phyloP scores from a whole-genome alignment of 192 early-diverging fungal species.

The Cetraspora pellucida region DNA sequence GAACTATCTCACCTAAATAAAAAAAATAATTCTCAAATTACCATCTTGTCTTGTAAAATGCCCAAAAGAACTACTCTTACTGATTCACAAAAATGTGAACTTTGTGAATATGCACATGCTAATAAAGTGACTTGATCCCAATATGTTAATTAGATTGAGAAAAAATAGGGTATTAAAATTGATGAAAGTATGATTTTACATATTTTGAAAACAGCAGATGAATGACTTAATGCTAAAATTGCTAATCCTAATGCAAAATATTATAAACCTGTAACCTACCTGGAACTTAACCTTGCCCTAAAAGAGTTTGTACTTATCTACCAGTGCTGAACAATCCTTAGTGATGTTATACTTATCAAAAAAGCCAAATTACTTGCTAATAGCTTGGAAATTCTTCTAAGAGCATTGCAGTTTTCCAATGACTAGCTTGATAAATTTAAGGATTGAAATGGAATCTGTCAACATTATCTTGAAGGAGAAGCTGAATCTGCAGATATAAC shows the following conservation, averaged over 20 bases:
- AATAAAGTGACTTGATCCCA: background rate
- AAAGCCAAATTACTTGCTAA: slow-evolving; percentile 10
- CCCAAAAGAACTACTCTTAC: slow-evolving; percentile 23
- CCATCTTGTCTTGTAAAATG: slow-evolving; percentile 14
- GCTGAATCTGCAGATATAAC: background rate
- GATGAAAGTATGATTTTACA: slow-evolving; percentile 16
- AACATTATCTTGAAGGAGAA: slow-evolving; percentile 24
- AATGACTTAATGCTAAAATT: slow-evolving; percentile 19
- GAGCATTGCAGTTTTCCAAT: slow-evolving; percentile 38
- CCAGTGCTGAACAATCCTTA: background rate
- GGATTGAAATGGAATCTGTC: slow-evolving; percentile 38
- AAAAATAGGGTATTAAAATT: slow-evolving; percentile 20
- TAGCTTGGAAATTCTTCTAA: background rate
- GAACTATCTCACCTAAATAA: too few species aligned
- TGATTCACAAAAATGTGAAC: slow-evolving; percentile 29
- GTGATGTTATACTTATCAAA: background rate
- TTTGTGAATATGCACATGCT: slow-evolving; percentile 24
- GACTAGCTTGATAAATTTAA: slow-evolving; percentile 50
- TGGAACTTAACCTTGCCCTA: slow-evolving; percentile 18
- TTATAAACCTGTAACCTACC: slow-evolving; percentile 7
- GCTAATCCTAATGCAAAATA: slow-evolving; percentile 1
- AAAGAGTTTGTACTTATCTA: slow-evolving; percentile 1
- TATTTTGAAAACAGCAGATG: slow-evolving; percentile 22
- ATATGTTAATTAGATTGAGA: slow-evolving; percentile 35
- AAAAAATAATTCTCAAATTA: too few species aligned